A percentile compares a stretch with the other conserved stretches of the same genome.
Evolutionary conservation across 1,284 basidiomycete species (phyloP).

Genomic region (Cryptococcus hybrid): DNA sequence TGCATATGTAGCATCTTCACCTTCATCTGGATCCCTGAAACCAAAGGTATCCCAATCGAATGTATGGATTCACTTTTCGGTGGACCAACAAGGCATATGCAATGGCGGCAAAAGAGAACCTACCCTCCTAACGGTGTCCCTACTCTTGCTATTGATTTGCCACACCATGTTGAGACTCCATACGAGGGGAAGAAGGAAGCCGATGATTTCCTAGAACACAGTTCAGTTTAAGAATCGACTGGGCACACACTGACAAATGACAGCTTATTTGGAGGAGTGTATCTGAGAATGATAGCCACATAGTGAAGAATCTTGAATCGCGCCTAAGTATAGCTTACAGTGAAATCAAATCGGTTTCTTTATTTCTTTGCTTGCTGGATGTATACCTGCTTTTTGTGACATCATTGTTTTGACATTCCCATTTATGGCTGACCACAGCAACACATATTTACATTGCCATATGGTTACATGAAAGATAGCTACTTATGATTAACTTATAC

Average conservation of each 20-base stretch:
- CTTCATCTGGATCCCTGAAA: constrained; percentile 38
- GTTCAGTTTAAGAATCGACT: background rate
- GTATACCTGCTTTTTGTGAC: too few species aligned
- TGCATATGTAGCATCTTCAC: constrained; percentile 21
- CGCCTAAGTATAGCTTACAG: too few species aligned
- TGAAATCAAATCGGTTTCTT: too few species aligned
- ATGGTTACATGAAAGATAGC: too few species aligned
- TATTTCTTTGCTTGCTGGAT: too few species aligned
- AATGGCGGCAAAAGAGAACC: constrained; percentile 29
- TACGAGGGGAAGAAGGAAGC: constrained; percentile 3
- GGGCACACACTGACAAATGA: background rate
- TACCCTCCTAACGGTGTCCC: constrained; percentile 32
- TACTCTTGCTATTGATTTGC: constrained; percentile 5
- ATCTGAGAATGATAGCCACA: too few species aligned
- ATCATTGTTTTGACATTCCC: too few species aligned
- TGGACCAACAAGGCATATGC: constrained; percentile 17
- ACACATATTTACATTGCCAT: too few species aligned
- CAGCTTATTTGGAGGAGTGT: too few species aligned
- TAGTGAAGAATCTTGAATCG: too few species aligned
- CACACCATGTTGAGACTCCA: background rate
- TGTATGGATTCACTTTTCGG: constrained; percentile 26
- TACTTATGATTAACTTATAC: too few species aligned
- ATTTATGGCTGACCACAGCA: too few species aligned
- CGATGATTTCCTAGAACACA: constrained; percentile 6
- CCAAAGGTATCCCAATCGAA: constrained; percentile 35